Base-by-base conservation (phyloP, 257 asterid genomes). In the Cruciata laevipes region DNA sequence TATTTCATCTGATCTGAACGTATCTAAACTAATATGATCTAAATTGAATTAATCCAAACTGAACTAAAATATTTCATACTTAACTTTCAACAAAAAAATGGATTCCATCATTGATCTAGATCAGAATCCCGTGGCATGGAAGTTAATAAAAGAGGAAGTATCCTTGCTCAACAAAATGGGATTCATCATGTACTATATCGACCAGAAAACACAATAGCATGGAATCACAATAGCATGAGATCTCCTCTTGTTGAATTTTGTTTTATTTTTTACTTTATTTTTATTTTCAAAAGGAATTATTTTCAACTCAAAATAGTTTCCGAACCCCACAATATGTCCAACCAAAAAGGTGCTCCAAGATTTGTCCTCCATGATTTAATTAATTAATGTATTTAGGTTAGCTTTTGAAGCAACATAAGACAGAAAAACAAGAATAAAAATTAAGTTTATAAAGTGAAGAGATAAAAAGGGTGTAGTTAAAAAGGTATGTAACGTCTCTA, bases 291-390 rank as follows among this genome's bases (percentile, higher is more conserved):
- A 47, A 0, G 3, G 53, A n/a, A 47, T 47, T 20, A 14, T 47
- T 47, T 42, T 47, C 20, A 14, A 47, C 53, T 47, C 3, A 16
- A 47, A 13, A 47, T 14, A 14, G 14, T 47, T n/a, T 20, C 59
- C 59, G 20, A 53, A 53, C 59, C 23, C 59, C 23, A 53, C 25
- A 53, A 53, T 53, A 53, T 53, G 59, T 53, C 59, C 25, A 53
- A 7, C 27, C 59, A 20, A 8, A 6, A 27, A 38, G 13, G 47
- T 38, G 11, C 1, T 18, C 20, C 59, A 53, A 53, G 24, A 18
- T 53, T 53, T 53, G 59, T 53, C 59, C 59, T 53, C 25, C 59
- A 18, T 53, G 9, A 53, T 18, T 18, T n/a, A 53, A 20, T 53
- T 53, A 53, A 53, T 53, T 47, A 47, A 47, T 53, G 23, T 52